These are phyloP conservation scores for Amylocarpus encephaloides DNA, from an alignment of 2,329 filamentous ascomycete genomes.

Conservation along the genomic window DNA sequence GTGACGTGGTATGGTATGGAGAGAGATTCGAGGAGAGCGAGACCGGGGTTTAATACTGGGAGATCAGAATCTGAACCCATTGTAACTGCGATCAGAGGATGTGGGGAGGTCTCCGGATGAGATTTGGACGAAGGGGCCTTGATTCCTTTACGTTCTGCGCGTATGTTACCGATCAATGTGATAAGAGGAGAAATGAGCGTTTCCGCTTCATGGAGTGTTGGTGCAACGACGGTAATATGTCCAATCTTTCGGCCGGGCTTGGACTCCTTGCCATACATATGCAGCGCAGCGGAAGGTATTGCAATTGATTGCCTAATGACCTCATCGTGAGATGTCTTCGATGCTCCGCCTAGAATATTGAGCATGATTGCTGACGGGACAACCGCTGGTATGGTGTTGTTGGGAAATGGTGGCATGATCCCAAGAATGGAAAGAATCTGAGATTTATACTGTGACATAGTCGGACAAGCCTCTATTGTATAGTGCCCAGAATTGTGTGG, in stretches of 20 bases:
- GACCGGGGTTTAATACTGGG: conserved; percentile 66
- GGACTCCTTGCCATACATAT: conserved; percentile 88
- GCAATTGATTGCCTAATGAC: conserved; percentile 48
- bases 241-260: conserved; percentile 91
- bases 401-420: conserved; percentile 30
- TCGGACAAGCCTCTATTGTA: conserved; percentile 83
- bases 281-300: conserved; percentile 57
- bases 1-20: conserved; percentile 64
- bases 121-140: conserved; percentile 31
- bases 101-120: background rate
- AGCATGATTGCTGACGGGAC: conserved; percentile 60
- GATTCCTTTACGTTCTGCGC: conserved; percentile 43
- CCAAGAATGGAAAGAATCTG: conserved; percentile 77
- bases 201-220: conserved; percentile 62
- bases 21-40: conserved; percentile 42
- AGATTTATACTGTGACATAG: conserved; percentile 82
- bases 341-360: conserved; percentile 69
- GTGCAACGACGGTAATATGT: conserved; percentile 76
- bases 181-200: conserved; percentile 64
- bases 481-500: conserved; percentile 73
- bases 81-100: conserved; percentile 54
- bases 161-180: conserved; percentile 53
- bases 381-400: conserved; percentile 33
- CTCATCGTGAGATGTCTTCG: conserved; percentile 54
- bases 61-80: conserved; percentile 74